phyloP scores from a whole-genome alignment of 176 grass and related monocot genomes.

The Musa troglodytarum region DNA sequence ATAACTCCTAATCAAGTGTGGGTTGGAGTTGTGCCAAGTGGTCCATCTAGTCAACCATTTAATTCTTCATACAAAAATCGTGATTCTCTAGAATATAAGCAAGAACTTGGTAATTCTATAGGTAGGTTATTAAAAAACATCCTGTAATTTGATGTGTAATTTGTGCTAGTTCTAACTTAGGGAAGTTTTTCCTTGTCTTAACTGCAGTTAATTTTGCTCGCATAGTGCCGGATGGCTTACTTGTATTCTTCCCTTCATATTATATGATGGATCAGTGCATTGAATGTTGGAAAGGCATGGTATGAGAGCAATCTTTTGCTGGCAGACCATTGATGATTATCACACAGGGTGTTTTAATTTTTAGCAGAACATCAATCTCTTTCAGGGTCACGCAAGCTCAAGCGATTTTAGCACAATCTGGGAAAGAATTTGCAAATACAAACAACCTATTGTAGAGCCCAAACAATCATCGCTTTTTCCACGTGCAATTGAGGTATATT shows the following conservation, averaged over 20 bases:
- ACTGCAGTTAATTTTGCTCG: slow-evolving; percentile 89
- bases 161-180: slow-evolving; percentile 8
- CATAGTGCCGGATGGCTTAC: slow-evolving; percentile 89
- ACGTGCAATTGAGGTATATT: slow-evolving; percentile 68
- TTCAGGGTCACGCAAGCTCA: slow-evolving; percentile 75
- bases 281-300: slow-evolving; percentile 83
- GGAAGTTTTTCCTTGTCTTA: not conserved
- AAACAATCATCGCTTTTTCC: slow-evolving; percentile 82
- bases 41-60: slow-evolving; percentile 83
- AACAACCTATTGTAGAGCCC: slow-evolving; percentile 93
- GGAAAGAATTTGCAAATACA: slow-evolving; percentile 86
- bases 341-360: not conserved
- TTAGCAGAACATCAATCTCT: slow-evolving; percentile 1
- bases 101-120: slow-evolving; percentile 84
- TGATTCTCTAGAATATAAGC: slow-evolving; percentile 84
- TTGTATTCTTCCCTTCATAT: slow-evolving; percentile 98
- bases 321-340: not conserved
- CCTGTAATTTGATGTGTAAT: slow-evolving; percentile 2
- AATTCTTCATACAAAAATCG: slow-evolving; percentile 81
- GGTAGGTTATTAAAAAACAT: slow-evolving; percentile 32
- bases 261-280: slow-evolving; percentile 98
- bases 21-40: slow-evolving; percentile 79
- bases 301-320: slow-evolving; percentile 27
- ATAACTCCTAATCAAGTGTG: slow-evolving; percentile 87
- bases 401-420: slow-evolving; percentile 58